Evolutionary conservation across 2,329 filamentous ascomycete species (phyloP).

Genomic region (Ascochyta viciae-villosae): DNA sequence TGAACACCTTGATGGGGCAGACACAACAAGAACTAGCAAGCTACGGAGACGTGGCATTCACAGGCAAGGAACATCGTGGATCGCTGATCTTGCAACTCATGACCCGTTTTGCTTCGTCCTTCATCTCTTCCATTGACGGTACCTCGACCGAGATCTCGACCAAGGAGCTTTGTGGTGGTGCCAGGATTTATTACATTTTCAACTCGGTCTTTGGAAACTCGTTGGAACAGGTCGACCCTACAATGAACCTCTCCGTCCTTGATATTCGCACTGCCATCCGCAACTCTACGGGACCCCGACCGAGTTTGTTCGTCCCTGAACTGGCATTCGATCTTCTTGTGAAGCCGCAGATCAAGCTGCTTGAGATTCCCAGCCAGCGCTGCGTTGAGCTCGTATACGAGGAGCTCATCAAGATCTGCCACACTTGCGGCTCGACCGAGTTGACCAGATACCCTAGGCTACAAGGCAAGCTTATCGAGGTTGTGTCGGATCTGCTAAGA

Average conservation of each 20-base stretch:
- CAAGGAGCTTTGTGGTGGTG: slow-evolving; percentile 94
- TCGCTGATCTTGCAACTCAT: slow-evolving; percentile 95
- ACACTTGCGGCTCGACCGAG: slow-evolving; percentile 96
- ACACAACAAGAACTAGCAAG: slow-evolving; percentile 98
- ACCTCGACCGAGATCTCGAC: slow-evolving; percentile 98
- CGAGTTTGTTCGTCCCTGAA: slow-evolving; percentile 95
- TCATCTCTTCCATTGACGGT: slow-evolving; percentile 98
- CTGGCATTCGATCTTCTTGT: slow-evolving; percentile 97
- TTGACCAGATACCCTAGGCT: slow-evolving; percentile 89
- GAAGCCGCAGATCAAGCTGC: slow-evolving; percentile 96
- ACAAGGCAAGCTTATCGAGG: slow-evolving; percentile 96
- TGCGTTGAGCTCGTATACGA: slow-evolving; percentile 99
- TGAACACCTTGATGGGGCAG: slow-evolving; percentile 99
- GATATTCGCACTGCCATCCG: slow-evolving; percentile 97
- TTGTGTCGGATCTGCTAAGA: slow-evolving; percentile 92
- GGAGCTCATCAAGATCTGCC: slow-evolving; percentile 98
- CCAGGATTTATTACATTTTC: slow-evolving; percentile 98
- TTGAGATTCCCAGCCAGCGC: slow-evolving; percentile 92
- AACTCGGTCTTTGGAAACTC: slow-evolving; percentile 98
- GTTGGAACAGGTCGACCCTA: slow-evolving; percentile 94
- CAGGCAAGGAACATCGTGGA: slow-evolving; percentile 93
- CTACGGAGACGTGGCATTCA: slow-evolving; percentile 97
- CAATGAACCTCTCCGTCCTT: slow-evolving; percentile 88
- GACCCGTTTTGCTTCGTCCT: slow-evolving; percentile 97
- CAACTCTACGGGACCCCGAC: slow-evolving; percentile 94